Evolutionary conservation across 2,329 filamentous ascomycete species (phyloP), one percentile per base, ranked within the genome.

Genomic region (Lachnellula subtilissima): DNA sequence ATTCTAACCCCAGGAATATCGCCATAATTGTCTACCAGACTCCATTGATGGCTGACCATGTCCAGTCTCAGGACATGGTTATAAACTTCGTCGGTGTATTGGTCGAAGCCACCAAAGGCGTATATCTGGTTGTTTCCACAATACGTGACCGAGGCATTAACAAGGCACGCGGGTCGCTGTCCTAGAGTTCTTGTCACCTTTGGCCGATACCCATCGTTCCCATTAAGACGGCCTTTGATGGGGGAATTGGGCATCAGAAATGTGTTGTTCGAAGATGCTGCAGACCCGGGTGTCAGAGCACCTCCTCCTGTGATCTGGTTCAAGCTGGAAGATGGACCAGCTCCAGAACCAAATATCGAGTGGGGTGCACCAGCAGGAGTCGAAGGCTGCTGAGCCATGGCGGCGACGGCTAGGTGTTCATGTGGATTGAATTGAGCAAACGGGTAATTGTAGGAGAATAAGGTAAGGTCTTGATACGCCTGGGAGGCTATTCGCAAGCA

Each of bases 141-240:
- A 72, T 96, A 97, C n/a, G 94, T 99, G 58, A 97, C 93, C 0
- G 94, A 97, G 52, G 94, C 94, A 77, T 99, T 99, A 64, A 99
- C 93, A 50, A 99, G 80, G 70, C 93, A 97, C 37, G 94, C 92
- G 39, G 94, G 94, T 63, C 92, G 84, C 73, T 90, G 86, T 48
- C 88, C 88, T 49, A 88, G 77, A 12, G 88, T 89, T 66, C 87
- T 85, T 39, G 83, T 93, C 59, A 96, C 89, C 70, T 87, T 89
- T 37, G 93, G 93, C 50, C 88, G 86, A 73, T 96, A 95, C 61
- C 85, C 85, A 69, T 95, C 91, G 54, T 79, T 78, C 57, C 79
- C 79, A 19, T 79, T 76, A 56, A 32, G 28, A 32, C 82, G 79
- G 65, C 79, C 81, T 71, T 88, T 89, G 57, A 85, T 78, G 14